Percentiles rank a stretch among this genome's conserved stretches.
Evolutionary conservation across 352 stramenopile species (phyloP).

Genomic region (Globisporangium nagaii): DNA sequence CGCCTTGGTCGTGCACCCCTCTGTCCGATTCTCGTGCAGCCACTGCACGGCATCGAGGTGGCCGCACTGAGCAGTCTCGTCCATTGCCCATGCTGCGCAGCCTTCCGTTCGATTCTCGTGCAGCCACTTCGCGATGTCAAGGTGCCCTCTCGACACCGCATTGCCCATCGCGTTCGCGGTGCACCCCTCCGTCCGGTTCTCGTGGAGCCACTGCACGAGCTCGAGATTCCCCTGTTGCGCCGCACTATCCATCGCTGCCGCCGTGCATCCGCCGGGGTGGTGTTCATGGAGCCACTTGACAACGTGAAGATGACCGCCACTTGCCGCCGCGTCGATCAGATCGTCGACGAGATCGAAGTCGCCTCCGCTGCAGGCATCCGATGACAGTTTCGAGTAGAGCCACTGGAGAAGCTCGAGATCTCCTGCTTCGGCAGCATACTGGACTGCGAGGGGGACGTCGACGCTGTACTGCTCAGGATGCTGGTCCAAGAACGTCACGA

Average conservation of each 20-base stretch:
- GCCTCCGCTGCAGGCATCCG: too few species aligned
- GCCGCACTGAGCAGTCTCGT: background rate
- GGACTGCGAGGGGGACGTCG: too few species aligned
- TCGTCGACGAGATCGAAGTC: background rate
- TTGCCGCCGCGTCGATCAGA: background rate
- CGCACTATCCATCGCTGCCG: background rate
- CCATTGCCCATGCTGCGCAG: background rate
- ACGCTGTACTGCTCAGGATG: too few species aligned
- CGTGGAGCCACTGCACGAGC: background rate
- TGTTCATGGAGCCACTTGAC: background rate
- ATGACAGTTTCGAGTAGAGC: background rate
- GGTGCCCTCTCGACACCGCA: background rate
- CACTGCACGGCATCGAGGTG: background rate
- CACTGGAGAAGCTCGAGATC: background rate
- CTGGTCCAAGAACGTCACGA: too few species aligned
- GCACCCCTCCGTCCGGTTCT: background rate
- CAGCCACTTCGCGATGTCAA: background rate
- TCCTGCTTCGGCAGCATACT: background rate
- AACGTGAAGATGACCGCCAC: background rate
- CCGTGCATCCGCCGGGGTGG: background rate
- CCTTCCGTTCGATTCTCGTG: background rate
- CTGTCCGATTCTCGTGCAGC: background rate
- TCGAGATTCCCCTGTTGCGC: background rate
- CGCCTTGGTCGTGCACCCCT: background rate
- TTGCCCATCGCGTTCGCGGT: background rate